A percentile compares a stretch with the other conserved stretches of the same genome.
These are phyloP conservation scores for Termitomyces titanicus DNA, from an alignment of 768 basidiomycete genomes.

Conservation along the genomic window DNA sequence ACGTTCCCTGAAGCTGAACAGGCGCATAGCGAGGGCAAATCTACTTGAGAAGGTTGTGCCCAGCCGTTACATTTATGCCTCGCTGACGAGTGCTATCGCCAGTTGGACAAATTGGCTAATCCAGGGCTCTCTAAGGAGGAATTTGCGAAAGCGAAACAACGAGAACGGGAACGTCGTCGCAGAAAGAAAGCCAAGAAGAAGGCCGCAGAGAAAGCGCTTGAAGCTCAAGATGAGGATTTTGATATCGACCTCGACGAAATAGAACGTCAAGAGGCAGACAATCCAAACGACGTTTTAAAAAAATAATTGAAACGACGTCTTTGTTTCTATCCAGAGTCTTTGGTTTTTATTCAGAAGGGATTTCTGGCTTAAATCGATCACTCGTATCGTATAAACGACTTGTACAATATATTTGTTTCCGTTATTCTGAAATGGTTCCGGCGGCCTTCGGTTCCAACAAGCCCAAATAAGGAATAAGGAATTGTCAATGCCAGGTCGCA, in stretches of 20 bases:
- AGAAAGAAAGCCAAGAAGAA: conserved; percentile 81
- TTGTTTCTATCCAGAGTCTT: too few relatives aligned
- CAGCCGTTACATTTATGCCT: conserved; percentile 1
- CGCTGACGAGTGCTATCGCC: conserved; percentile 18
- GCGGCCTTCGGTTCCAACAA: conserved; percentile 1
- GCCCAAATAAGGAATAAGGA: conserved; percentile 12
- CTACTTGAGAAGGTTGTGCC: conserved; percentile 66
- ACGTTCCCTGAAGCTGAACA: conserved; percentile 76
- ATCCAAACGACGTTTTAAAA: too few relatives aligned
- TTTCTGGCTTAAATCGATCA: too few relatives aligned
- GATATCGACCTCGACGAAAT: background rate
- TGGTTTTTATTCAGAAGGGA: too few relatives aligned
- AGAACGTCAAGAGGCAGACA: conserved; percentile 1
- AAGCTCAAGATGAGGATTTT: conserved; percentile 12
- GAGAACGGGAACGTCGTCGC: conserved; percentile 70
- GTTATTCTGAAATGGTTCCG: background rate
- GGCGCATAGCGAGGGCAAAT: conserved; percentile 69
- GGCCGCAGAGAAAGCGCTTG: conserved; percentile 28
- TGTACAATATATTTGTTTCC: background rate
- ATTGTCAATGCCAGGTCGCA: background rate
- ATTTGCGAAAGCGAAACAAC: conserved; percentile 64
- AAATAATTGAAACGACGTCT: background rate
- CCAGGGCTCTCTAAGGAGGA: conserved; percentile 76
- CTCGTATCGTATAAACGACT: background rate
- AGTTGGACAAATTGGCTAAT: conserved; percentile 73